Conservation (phyloP, 83 land plant genomes). For the Picea abies region DNA sequence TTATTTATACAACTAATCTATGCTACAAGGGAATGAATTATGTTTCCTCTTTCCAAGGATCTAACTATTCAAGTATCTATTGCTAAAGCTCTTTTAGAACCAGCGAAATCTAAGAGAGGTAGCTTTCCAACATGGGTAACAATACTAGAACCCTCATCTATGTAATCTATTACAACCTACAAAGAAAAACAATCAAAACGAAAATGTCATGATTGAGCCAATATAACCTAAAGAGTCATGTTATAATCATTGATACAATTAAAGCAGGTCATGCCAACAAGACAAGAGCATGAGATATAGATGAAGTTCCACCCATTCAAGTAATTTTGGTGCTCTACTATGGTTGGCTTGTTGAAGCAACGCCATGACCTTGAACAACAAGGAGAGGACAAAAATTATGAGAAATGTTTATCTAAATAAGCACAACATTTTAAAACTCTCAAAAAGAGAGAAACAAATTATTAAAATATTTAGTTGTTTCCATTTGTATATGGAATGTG, state of each 20-base stretch:
- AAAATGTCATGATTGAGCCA: not conserved
- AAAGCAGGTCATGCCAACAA: slow-evolving; percentile 58
- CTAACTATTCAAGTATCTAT: slow-evolving; percentile 86
- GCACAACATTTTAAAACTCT: not conserved
- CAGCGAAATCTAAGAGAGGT: slow-evolving; percentile 92
- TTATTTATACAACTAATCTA: slow-evolving; percentile 95
- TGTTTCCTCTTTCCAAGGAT: slow-evolving; percentile 94
- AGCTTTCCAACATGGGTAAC: slow-evolving; percentile 73
- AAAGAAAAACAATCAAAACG: not conserved
- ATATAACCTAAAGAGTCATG: not conserved
- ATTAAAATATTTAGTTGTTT: too few relatives aligned
- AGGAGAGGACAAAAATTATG: not conserved
- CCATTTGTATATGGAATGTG: too few relatives aligned
- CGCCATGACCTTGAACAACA: slow-evolving; percentile 72
- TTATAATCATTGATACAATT: not conserved
- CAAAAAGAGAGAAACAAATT: not conserved
- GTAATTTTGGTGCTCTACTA: slow-evolving; percentile 92
- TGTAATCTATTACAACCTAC: slow-evolving; percentile 85
- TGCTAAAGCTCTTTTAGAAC: slow-evolving; percentile 95
- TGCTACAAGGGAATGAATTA: slow-evolving; percentile 87
- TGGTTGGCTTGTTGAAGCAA: slow-evolving; percentile 89
- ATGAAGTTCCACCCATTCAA: slow-evolving; percentile 87
- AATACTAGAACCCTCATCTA: slow-evolving; percentile 43
- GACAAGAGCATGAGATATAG: slow-evolving; percentile 89
- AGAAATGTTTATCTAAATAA: slow-evolving; percentile 1